These are phyloP conservation scores for Martensiomyces pterosporus DNA, from an alignment of 192 early-diverging fungal genomes.

Conservation along the genomic window DNA sequence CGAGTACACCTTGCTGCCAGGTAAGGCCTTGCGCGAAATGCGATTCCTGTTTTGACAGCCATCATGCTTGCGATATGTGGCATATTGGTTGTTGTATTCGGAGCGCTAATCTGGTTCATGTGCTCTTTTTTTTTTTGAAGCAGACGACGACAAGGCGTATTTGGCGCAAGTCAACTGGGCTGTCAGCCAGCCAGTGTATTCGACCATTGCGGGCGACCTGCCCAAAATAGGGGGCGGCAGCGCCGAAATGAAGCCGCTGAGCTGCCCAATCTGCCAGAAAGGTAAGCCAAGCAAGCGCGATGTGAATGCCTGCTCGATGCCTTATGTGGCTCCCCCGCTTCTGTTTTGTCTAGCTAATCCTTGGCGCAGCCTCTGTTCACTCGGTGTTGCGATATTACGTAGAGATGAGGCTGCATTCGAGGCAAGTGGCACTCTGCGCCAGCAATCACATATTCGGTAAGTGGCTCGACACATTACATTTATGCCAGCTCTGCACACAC, in stretches of 20 bases:
- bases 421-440: constrained; percentile 25
- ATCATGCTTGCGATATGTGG: too few relatives aligned
- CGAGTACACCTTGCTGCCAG: constrained; percentile 3
- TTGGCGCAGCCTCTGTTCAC: too few relatives aligned
- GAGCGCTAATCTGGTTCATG: too few relatives aligned
- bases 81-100: too few relatives aligned
- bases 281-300: constrained; percentile 15
- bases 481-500: too few relatives aligned
- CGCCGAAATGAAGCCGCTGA: constrained; percentile 3
- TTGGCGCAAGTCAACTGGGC: constrained; percentile 35
- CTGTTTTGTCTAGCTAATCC: background rate
- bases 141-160: constrained; percentile 38
- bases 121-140: too few relatives aligned
- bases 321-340: too few relatives aligned
- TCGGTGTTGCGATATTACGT: too few relatives aligned
- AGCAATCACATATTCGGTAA: constrained; percentile 43
- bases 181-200: constrained; percentile 26
- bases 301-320: background rate
- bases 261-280: constrained; percentile 35
- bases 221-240: constrained; percentile 7
- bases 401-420: constrained; percentile 33
- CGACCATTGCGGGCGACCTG: constrained; percentile 23
- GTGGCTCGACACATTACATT: background rate
- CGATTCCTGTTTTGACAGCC: background rate
- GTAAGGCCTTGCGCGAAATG: constrained; percentile 10